phyloP scores from a whole-genome alignment of 2,329 filamentous ascomycete genomes.

The Trichoderma koningii region DNA sequence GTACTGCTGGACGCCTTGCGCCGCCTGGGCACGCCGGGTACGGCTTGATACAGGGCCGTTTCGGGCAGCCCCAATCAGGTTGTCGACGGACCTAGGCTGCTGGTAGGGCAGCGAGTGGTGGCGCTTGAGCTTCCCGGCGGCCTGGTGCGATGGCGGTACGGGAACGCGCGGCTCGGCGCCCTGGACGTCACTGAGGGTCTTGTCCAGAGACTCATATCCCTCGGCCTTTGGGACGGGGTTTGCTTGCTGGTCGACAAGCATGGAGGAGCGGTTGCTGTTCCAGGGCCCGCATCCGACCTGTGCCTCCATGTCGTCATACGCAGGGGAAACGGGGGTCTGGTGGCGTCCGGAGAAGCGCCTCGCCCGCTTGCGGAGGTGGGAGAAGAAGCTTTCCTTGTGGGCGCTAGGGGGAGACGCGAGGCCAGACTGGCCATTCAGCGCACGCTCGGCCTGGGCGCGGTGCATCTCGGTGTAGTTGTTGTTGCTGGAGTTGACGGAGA shows the following conservation, averaged over 20 bases:
- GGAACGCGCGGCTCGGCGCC: conserved; percentile 52
- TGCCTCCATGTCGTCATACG: conserved; percentile 86
- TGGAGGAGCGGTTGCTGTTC: conserved; percentile 81
- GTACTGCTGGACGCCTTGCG: conserved; percentile 77
- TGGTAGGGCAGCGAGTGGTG: conserved; percentile 67
- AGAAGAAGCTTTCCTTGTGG: conserved; percentile 97
- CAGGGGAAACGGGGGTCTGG: conserved; percentile 75
- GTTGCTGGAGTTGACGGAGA: conserved; percentile 87
- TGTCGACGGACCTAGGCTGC: conserved; percentile 65
- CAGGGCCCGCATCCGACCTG: conserved; percentile 89
- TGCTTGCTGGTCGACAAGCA: conserved; percentile 68
- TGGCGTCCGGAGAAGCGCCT: conserved; percentile 90
- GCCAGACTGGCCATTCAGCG: conserved; percentile 78
- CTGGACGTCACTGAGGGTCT: conserved; percentile 57
- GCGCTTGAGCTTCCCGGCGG: conserved; percentile 59
- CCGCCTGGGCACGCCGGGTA: conserved; percentile 74
- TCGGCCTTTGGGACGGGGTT: conserved; percentile 55
- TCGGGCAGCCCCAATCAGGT: conserved; percentile 58
- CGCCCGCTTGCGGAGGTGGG: conserved; percentile 90
- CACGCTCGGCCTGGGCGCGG: conserved; percentile 86
- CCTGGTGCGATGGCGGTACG: conserved; percentile 56
- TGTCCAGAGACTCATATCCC: conserved; percentile 62
- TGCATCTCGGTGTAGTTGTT: conserved; percentile 92
- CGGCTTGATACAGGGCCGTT: conserved; percentile 72
- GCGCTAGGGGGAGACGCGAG: conserved; percentile 74